These are phyloP conservation scores for Prototheca wickerhamii DNA, from an alignment of 163 green algal species.

Conservation along the genomic window DNA sequence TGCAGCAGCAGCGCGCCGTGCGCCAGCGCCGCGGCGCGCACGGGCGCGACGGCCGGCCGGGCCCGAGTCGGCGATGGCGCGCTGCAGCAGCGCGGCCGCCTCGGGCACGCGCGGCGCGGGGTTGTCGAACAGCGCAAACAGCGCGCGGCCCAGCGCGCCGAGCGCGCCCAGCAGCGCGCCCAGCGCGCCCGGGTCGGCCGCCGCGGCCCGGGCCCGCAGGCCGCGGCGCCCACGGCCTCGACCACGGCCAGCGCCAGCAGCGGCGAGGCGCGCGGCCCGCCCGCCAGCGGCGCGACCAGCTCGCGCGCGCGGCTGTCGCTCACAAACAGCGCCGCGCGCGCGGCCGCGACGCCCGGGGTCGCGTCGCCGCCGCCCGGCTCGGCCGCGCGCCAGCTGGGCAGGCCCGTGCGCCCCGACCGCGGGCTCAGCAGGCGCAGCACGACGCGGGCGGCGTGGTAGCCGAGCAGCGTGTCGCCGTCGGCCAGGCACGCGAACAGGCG, in stretches of 20 bases:
- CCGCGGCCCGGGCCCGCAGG: conserved; percentile 46
- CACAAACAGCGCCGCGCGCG: conserved; percentile 41
- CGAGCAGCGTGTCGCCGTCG: conserved; percentile 47
- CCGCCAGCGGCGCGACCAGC: conserved; percentile 32
- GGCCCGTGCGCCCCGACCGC: conserved; percentile 17
- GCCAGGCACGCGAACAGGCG: conserved; percentile 50
- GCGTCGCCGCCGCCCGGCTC: background rate
- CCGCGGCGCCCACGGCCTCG: conserved; percentile 45
- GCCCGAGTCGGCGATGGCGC: conserved; percentile 58
- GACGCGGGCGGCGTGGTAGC: conserved; percentile 58
- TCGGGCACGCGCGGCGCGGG: conserved; percentile 55
- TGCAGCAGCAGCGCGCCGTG: conserved; percentile 76
- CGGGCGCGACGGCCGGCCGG: conserved; percentile 55
- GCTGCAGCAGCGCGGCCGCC: conserved; percentile 65
- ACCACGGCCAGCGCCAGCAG: conserved; percentile 43
- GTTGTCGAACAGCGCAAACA: conserved; percentile 54
- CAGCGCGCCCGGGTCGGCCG: conserved; percentile 48
- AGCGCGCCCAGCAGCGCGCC: conserved; percentile 27
- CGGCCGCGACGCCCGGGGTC: conserved; percentile 28
- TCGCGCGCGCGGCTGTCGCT: conserved; percentile 8
- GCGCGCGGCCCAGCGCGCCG: background rate
- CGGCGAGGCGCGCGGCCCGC: conserved; percentile 6
- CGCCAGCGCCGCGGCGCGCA: conserved; percentile 65
- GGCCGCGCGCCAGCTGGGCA: conserved; percentile 18
- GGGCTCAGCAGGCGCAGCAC: conserved; percentile 59